Evolutionary conservation across 495 filamentous ascomycete species (phyloP), one percentile per base, ranked within the genome.

Genomic region (Penicillium tannophilum): DNA sequence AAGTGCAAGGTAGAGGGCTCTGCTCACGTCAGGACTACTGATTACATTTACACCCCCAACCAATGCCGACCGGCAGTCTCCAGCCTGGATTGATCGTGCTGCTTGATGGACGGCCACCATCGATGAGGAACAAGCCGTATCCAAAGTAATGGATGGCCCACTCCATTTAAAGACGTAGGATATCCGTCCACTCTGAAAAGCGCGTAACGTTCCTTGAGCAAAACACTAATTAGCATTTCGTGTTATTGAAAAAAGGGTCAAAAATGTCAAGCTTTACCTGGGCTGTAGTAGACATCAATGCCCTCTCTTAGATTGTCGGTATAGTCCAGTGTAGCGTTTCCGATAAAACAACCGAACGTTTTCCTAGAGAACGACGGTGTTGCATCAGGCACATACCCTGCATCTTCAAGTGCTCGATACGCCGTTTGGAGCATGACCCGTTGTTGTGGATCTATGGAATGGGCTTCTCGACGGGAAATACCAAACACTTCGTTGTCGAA

Each of bases 401-500:
- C 77, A 59, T 71, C 66, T 54, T 82, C 79, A 0, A 85, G 57
- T 0, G 69, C 71, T 61, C 81, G 77, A 56, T 78, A 82, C 0
- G 68, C 60, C 17, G 66, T 62, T 61, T 83, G 79, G 1, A 82
- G 58, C 9, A 74, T 60, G 1, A 79, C 59, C 6, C 79, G 66
- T 44, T 83, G 80, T 55, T 83, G 79, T 0, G 80, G 79, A 56
- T 83, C 80, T 49, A 82, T 73, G 1, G 69, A 68, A 4, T 66
- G 60, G 9, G 77, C 79, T 55, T 82, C 80, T 31, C 63, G 66
- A 0, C 73, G 69, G 0, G 70, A 65, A 10, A 80, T 76, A 6
- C 66, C 64, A 64, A 82, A 83, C 66, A 89, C 84, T 26, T 61
- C 41, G 0, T 83, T 73, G 61, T 89, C 86, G 58, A 89, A 89